phyloP scores from a whole-genome alignment of 305 asterid genomes.

The Nicotiana rustica region DNA sequence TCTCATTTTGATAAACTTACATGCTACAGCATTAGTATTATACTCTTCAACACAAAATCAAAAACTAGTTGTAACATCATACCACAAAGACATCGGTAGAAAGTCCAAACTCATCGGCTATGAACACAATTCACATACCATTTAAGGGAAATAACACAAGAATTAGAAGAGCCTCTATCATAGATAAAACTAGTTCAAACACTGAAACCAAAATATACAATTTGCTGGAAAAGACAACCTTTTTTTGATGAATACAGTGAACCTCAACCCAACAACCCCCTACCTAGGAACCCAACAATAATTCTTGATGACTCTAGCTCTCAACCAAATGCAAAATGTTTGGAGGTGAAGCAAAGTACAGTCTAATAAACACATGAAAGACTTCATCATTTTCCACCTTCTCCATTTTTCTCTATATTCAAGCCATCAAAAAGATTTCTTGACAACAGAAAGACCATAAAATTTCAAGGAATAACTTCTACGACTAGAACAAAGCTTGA shows the following conservation, averaged over 20 bases:
- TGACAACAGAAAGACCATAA: neutral
- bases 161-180: neutral
- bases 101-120: neutral
- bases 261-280: no score
- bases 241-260: neutral
- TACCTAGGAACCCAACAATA: neutral
- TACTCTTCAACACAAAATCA: neutral
- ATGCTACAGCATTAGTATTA: neutral
- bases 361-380: neutral
- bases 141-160: neutral
- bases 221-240: no score
- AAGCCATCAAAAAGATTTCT: neutral
- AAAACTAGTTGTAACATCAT: neutral
- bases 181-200: neutral
- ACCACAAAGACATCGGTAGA: neutral
- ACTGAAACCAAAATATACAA: neutral
- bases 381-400: neutral
- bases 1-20: neutral
- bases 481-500: neutral
- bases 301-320: no score
- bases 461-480: neutral
- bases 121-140: neutral
- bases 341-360: neutral
- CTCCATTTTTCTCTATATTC: neutral
- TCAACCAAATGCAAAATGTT: neutral